Conservation (phyloP, 1,284 basidiomycete species). For the Cutaneotrichosporon dermatis region DNA sequence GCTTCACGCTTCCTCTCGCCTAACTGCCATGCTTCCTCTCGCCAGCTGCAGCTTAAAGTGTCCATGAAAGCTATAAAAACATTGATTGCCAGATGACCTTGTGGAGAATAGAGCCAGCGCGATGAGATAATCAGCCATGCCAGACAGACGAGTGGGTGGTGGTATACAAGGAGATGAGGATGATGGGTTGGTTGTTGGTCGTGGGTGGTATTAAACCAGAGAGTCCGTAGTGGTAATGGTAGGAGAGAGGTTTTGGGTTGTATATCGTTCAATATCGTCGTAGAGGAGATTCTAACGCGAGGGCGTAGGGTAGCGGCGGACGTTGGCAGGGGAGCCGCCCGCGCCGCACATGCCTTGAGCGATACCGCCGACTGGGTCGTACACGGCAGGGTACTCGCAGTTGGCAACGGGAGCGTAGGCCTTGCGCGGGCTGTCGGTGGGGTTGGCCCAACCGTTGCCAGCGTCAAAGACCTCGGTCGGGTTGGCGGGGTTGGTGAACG, state of each 20-base stretch:
- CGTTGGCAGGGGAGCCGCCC: not conserved
- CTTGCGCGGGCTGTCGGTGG: constrained; percentile 52
- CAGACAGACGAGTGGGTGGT: not conserved
- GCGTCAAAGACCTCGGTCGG: constrained; percentile 52
- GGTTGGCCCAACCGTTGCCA: constrained; percentile 75
- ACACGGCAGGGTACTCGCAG: constrained; percentile 12
- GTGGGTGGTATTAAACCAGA: not conserved
- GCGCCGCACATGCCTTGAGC: constrained; percentile 7
- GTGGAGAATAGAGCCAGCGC: not conserved
- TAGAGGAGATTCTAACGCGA: no score
- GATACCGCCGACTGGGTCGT: constrained; percentile 1
- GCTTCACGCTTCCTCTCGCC: no score
- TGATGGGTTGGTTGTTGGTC: not conserved
- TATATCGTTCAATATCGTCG: no score
- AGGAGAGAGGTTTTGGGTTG: no score
- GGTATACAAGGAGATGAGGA: not conserved
- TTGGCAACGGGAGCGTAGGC: constrained; percentile 8
- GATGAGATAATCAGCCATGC: not conserved
- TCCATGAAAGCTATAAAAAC: constrained; percentile 4
- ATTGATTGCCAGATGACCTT: not conserved
- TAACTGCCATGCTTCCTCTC: no score
- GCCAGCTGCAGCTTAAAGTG: not conserved
- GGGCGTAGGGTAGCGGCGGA: not conserved
- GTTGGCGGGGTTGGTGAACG: constrained; percentile 60
- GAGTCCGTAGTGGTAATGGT: not conserved